These are phyloP conservation scores for Amoebophrya sp. DNA, from an alignment of 169 alveolate genomes.

Conservation along the genomic window DNA sequence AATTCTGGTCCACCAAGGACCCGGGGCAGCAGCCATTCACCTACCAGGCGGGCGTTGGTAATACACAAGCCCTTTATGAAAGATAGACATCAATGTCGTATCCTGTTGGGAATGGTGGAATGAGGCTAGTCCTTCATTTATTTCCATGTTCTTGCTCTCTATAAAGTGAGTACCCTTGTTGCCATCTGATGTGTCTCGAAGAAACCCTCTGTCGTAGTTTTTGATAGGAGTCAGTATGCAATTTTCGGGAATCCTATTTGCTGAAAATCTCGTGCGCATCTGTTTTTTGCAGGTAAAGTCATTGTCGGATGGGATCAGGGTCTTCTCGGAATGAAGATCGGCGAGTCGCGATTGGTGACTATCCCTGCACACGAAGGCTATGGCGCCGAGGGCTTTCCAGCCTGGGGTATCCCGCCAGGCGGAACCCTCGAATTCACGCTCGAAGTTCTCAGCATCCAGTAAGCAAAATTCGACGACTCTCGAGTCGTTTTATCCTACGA, in stretches of 20 bases:
- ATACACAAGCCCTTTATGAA: background rate
- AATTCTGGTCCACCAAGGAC: conserved; percentile 20
- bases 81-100: background rate
- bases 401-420: conserved; percentile 14
- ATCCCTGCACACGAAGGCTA: conserved; percentile 10
- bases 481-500: background rate
- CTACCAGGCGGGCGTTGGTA: conserved; percentile 26
- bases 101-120: background rate
- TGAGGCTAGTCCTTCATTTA: no score
- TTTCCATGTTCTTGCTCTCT: no score
- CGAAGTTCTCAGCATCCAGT: background rate
- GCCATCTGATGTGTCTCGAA: no score
- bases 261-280: no score
- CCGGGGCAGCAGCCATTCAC: conserved; percentile 28
- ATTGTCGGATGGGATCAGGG: conserved; percentile 29
- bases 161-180: no score
- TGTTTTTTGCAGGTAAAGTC: background rate
- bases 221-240: no score
- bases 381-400: background rate
- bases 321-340: background rate
- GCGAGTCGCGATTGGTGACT: background rate
- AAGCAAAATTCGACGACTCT: background rate
- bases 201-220: no score
- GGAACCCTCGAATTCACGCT: background rate
- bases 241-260: no score